Conservation (phyloP, 805 yeast species). For the Candida yuanshanica region DNA sequence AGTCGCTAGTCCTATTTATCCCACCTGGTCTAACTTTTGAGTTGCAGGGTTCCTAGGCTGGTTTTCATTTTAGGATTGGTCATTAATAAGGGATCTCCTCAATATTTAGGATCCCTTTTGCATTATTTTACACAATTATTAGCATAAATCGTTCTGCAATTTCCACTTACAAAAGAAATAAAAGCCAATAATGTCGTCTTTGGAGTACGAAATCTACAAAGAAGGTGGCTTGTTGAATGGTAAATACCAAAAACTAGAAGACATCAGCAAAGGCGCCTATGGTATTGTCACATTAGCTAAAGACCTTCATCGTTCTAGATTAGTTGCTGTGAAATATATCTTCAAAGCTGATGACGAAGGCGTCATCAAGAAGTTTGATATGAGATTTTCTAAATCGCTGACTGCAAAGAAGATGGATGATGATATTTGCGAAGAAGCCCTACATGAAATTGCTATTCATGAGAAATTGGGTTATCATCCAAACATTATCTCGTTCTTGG, state of each 20-base stretch:
- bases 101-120: too few species aligned
- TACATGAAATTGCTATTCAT: constrained; percentile 63
- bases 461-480: constrained; percentile 52
- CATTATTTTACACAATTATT: not conserved
- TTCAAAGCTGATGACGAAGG: constrained; percentile 46
- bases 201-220: constrained; percentile 35
- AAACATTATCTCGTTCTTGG: constrained; percentile 55
- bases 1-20: too few species aligned
- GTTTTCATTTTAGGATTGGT: too few species aligned
- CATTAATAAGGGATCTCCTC: too few species aligned
- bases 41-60: too few species aligned
- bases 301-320: constrained; percentile 44
- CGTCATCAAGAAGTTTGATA: constrained; percentile 23
- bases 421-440: constrained; percentile 48
- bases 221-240: constrained; percentile 49
- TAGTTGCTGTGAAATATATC: constrained; percentile 85
- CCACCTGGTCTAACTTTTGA: too few species aligned
- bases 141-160: too few species aligned
- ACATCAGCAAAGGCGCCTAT: constrained; percentile 87
- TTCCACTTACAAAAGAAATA: not conserved
- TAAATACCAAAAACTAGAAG: constrained; percentile 63
- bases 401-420: constrained; percentile 31
- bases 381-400: constrained; percentile 31
- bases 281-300: constrained; percentile 87
- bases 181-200: constrained; percentile 5